Evolutionary conservation across 2,329 filamentous ascomycete species (phyloP).

Genomic region (Tothia fuscella): DNA sequence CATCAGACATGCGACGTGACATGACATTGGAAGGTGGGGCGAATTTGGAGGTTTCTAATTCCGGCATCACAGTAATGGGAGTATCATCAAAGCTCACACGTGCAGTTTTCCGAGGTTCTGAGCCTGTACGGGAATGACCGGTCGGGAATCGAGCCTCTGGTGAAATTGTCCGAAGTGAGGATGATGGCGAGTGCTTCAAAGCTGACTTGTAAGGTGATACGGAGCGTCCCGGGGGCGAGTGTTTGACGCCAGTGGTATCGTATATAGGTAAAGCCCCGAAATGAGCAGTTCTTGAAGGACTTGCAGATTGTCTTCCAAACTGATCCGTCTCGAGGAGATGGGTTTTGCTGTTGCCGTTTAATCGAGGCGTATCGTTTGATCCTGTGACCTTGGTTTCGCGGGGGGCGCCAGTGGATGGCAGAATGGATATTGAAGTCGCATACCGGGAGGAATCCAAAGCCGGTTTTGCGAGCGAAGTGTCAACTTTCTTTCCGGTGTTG

Average conservation of each 20-base stretch:
- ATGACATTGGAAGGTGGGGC: constrained; percentile 21
- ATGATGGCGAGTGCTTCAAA: constrained; percentile 52
- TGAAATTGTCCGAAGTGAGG: constrained; percentile 28
- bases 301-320: too few species aligned
- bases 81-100: constrained; percentile 72
- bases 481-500: constrained; percentile 7
- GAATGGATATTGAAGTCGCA: neutral
- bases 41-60: constrained; percentile 23
- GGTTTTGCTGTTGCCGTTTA: neutral
- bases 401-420: neutral
- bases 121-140: neutral
- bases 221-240: constrained; percentile 58
- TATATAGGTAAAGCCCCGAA: constrained; percentile 34
- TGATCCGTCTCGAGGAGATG: too few species aligned
- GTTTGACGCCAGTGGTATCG: constrained; percentile 42
- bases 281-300: constrained; percentile 55
- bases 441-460: neutral
- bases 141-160: constrained; percentile 18
- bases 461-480: neutral
- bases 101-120: constrained; percentile 48
- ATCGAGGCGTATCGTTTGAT: neutral
- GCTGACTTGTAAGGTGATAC: constrained; percentile 69
- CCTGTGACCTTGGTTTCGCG: neutral
- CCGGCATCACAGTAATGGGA: constrained; percentile 43
- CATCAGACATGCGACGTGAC: too few species aligned